phyloP scores from a whole-genome alignment of 2,329 filamentous ascomycete species.

The Cordyceps javanica region DNA sequence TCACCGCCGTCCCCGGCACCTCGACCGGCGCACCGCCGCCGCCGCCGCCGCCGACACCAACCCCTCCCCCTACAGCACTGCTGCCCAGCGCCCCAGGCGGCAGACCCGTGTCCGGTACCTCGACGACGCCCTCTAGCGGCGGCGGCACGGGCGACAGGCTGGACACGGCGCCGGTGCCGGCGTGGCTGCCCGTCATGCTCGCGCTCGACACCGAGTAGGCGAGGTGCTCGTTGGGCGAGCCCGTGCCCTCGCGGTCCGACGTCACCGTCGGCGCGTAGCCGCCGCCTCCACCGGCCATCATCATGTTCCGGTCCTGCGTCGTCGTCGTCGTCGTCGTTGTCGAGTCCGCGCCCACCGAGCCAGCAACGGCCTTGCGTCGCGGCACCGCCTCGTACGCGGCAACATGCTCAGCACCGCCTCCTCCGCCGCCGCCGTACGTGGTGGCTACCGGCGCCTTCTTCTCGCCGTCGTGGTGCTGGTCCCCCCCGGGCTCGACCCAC shows the following conservation, averaged over 20 bases:
- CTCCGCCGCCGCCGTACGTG: background rate
- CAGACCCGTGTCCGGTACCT: conserved; percentile 1
- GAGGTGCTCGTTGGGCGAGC: background rate
- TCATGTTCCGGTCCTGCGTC: background rate
- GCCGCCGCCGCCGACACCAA: no score
- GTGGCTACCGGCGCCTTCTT: background rate
- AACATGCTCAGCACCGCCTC: background rate
- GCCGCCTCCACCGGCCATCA: background rate
- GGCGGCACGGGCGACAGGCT: background rate
- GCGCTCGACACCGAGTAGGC: conserved; percentile 6
- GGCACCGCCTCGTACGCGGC: background rate
- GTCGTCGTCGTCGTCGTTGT: background rate
- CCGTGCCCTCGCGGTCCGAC: background rate
- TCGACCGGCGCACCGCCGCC: conserved; percentile 1
- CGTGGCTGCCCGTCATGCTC: background rate
- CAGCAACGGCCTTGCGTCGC: background rate
- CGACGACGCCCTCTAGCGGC: background rate
- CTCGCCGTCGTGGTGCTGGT: background rate
- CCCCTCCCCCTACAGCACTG: no score
- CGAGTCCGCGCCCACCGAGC: background rate
- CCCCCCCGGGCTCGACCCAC: no score
- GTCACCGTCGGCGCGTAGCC: background rate
- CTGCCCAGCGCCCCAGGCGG: no score
- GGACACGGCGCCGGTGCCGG: background rate
- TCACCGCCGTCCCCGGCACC: conserved; percentile 3